phyloP scores from a whole-genome alignment of 2,329 filamentous ascomycete species.

The Drechslerella stenobrocha region DNA sequence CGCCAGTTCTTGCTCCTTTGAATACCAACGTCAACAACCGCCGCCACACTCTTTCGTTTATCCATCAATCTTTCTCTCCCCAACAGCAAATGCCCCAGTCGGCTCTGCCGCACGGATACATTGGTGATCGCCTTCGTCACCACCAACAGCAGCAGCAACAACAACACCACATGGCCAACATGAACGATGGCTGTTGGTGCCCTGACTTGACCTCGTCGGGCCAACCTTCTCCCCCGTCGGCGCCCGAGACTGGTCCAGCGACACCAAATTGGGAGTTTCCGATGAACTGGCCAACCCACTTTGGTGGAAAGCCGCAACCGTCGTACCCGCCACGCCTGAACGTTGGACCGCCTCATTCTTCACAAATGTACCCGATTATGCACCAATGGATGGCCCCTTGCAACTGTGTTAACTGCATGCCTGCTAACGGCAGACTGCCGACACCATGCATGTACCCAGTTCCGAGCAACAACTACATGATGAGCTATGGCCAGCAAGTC shows the following conservation, averaged over 20 bases:
- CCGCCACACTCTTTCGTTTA: constrained; percentile 59
- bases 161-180: constrained; percentile 56
- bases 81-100: constrained; percentile 58
- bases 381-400: constrained; percentile 57
- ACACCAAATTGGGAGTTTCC: constrained; percentile 61
- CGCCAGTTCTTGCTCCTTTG: constrained; percentile 62
- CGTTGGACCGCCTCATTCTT: constrained; percentile 57
- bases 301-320: constrained; percentile 59
- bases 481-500: constrained; percentile 43
- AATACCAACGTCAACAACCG: constrained; percentile 66
- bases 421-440: constrained; percentile 50
- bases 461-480: constrained; percentile 21
- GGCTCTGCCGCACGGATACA: constrained; percentile 41
- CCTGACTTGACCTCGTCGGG: constrained; percentile 50
- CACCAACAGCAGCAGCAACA: constrained; percentile 52
- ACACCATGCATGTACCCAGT: constrained; percentile 24
- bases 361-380: constrained; percentile 49
- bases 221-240: constrained; percentile 61
- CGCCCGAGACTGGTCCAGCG: constrained; percentile 61
- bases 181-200: constrained; percentile 56
- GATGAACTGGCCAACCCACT: constrained; percentile 59
- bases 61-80: constrained; percentile 59
- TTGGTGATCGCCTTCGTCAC: constrained; percentile 52
- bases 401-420: constrained; percentile 59
- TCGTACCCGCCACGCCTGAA: constrained; percentile 61